Percentiles rank a stretch among this genome's conserved stretches.
These are phyloP conservation scores for Phytopythium helicoides DNA, from an alignment of 352 stramenopile genomes.

Conservation along the genomic window DNA sequence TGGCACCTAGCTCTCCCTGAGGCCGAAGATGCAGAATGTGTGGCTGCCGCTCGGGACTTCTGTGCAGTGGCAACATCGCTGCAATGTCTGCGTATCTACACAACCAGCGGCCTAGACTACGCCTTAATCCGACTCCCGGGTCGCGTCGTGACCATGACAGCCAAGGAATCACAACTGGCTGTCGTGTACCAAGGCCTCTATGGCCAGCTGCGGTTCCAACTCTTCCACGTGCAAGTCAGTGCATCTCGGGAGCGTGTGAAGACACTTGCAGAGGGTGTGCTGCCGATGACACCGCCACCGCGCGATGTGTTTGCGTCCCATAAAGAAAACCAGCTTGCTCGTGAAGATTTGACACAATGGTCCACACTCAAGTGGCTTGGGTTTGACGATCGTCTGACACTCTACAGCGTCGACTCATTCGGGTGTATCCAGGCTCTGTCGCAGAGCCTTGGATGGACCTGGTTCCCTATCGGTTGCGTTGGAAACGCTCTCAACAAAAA, in stretches of 20 bases:
- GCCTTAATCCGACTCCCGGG: constrained; percentile 56
- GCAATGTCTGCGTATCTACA: constrained; percentile 73
- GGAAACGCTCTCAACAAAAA: constrained; percentile 62
- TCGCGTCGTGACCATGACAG: constrained; percentile 73
- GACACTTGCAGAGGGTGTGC: constrained; percentile 36
- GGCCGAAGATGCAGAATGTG: constrained; percentile 70
- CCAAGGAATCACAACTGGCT: constrained; percentile 49
- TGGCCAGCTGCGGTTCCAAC: constrained; percentile 48
- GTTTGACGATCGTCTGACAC: constrained; percentile 69
- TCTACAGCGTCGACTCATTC: constrained; percentile 73
- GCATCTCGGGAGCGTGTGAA: constrained; percentile 40
- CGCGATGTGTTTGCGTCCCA: constrained; percentile 69
- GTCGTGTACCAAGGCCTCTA: constrained; percentile 61
- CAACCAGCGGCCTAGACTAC: constrained; percentile 61
- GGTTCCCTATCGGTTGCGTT: constrained; percentile 71
- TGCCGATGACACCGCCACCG: constrained; percentile 56
- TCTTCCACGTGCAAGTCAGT: constrained; percentile 45
- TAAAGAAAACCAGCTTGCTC: constrained; percentile 53
- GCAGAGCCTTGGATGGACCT: constrained; percentile 51
- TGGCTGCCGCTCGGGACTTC: constrained; percentile 59
- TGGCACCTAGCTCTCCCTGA: constrained; percentile 72
- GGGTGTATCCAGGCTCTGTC: constrained; percentile 63
- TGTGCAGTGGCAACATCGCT: constrained; percentile 75
- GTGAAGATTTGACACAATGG: constrained; percentile 43
- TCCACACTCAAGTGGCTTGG: constrained; percentile 69